Base-by-base conservation (phyloP, 495 filamentous ascomycete species). In the Trichoderma asperelloides region DNA sequence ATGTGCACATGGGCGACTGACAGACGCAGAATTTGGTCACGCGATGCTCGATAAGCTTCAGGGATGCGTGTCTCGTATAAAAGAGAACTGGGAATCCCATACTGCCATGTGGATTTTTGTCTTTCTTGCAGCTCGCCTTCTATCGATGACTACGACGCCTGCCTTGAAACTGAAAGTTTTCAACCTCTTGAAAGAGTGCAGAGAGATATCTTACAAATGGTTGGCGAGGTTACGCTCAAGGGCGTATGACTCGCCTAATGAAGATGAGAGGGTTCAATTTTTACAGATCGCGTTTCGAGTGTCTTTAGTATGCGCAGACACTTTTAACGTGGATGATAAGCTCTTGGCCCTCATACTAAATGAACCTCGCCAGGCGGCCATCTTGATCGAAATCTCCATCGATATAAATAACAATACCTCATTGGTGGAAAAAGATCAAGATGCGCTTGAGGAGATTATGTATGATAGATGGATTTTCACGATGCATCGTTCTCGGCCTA, bases 51-150 rank as follows among this genome's bases (percentile, higher is more conserved):
- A 63, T 7, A 27, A 27, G 12, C 62, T 37, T n/a, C 18, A 37
- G 7, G 8, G 4, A 15, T 41, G 62, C n/a, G 62, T 41, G 16
- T 63, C 62, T 33, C 37, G 73, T 23, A 72, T 83, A 18, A 71
- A 79, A 69, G 78, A 77, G 15, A 87, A 86, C 63, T 87, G 84
- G 84, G 72, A 82, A 62, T 78, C 75, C 11, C 73, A 37, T 15
- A 63, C 30, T 23, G 13, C 62, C 16, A 5, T 63, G 16, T 37
- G 49, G 49, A 57, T 57, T 25, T 57, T 57, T 27, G 12, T 27
- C 18, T 57, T 57, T 27, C 21, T 57, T 21, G 21, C 49, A 23
- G 49, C 49, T 27, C 49, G 49, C 21, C 49, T 57, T 12, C 11
- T 57, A 21, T 23, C 49, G 13, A 57, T 57, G 49, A 27, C 49